Base-by-base conservation (phyloP, 352 stramenopile genomes). In the Pythium folliculosum region DNA sequence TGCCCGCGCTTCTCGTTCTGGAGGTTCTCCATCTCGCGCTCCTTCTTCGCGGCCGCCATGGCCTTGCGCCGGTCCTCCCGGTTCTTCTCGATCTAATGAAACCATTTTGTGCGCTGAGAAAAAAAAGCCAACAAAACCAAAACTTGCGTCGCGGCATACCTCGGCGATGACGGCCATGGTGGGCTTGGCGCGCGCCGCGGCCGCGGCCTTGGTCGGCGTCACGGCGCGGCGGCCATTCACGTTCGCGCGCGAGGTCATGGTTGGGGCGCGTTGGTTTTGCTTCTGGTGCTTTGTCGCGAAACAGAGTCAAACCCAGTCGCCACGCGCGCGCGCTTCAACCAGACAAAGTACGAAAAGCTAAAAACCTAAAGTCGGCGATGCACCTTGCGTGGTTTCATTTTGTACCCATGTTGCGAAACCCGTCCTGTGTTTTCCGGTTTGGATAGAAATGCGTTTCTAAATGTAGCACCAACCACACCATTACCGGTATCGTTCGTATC, bases 11-110 rank as follows among this genome's bases (percentile, higher is more conserved):
- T 85, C 66, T 96, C 89, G 64, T 95, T 95, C 63, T 82, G 44
- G 54, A 88, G 71, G 56, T 82, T 96, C 75, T 97, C 89, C 22
- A 77, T 69, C 66, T 96, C 76, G n/a, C 90, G 82, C 61, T 95
- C 86, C 38, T 88, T 81, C 77, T 96, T 96, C 66, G 88, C 88
- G 13, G 84, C 84, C 22, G 90, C 90, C 84, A 95, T 95, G 52
- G 82, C 84, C 43, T 86, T 85, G 7, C 89, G 82, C 5, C 89
- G 83, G 66, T 94, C 85, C 67, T 96, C 87, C 25, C 89, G 80
- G 44, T 96, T 92, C 62, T 90, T 85, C 63, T 94, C 86, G 43
- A 97, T 94, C 84, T 95, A 32, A 32, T 32, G 27, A 5, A 32
- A 32, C 27, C 27, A 32, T 32, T 32, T 2, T 32, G 27, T 5